phyloP scores from a whole-genome alignment of 1,284 basidiomycete genomes.

The Irpex sp. region DNA sequence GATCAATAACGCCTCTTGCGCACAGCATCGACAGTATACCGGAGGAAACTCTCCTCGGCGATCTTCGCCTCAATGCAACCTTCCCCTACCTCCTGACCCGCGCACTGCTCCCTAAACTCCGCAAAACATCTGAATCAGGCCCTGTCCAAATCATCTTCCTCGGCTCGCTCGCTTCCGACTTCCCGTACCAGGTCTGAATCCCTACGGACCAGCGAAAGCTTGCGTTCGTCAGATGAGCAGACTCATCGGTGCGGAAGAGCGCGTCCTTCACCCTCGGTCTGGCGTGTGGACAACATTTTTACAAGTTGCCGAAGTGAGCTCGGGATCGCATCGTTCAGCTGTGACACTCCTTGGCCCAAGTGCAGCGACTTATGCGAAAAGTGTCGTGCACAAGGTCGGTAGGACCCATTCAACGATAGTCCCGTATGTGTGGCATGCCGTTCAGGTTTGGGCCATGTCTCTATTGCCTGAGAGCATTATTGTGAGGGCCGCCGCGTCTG shows the following conservation, averaged over 20 bases:
- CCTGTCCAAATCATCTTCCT: conserved; percentile 10
- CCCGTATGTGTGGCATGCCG: conserved; percentile 12
- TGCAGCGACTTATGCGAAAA: conserved; percentile 10
- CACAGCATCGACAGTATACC: conserved; percentile 7
- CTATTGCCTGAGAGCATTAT: conserved; percentile 5
- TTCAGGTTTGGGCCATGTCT: conserved; percentile 6
- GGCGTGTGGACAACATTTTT: background rate
- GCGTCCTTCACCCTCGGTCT: background rate
- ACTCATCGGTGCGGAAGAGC: conserved; percentile 4
- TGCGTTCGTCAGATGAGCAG: conserved; percentile 7
- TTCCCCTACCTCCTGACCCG: conserved; percentile 9
- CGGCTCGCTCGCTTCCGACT: conserved; percentile 6
- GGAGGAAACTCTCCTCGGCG: conserved; percentile 2
- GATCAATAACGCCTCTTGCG: background rate
- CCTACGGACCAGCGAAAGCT: conserved; percentile 8
- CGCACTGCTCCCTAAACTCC: conserved; percentile 9
- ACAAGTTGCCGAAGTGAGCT: background rate
- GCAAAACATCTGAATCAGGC: conserved; percentile 2
- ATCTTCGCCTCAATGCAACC: conserved; percentile 2
- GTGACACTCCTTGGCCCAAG: conserved; percentile 6
- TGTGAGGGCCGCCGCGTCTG: background rate
- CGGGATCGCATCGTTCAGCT: background rate
- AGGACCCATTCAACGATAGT: conserved; percentile 2
- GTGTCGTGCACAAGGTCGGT: conserved; percentile 10
- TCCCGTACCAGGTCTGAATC: background rate